Percentiles rank a stretch among this genome's conserved stretches.
Evolutionary conservation across 768 basidiomycete species (phyloP).

Genomic region (Serendipita sp.): DNA sequence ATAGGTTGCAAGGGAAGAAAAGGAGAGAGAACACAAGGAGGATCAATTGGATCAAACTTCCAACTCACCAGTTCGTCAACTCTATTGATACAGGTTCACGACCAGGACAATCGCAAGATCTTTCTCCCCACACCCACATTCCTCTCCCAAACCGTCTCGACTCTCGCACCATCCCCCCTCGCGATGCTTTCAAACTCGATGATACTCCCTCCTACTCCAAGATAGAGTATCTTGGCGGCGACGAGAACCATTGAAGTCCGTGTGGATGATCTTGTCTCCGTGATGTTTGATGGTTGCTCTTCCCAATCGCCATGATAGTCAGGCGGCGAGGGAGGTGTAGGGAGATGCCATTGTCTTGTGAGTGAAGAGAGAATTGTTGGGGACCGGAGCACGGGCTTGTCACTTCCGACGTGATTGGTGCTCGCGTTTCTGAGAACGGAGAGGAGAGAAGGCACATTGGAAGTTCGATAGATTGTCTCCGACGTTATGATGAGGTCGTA

Average conservation of each 20-base stretch:
- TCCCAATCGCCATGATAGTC: conserved; percentile 1
- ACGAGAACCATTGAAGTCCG: conserved; percentile 41
- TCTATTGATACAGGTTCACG: not conserved
- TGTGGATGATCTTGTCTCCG: not conserved
- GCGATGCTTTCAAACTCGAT: conserved; percentile 52
- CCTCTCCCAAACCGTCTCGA: conserved; percentile 48
- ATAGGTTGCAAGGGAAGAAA: not conserved
- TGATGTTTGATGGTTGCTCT: conserved; percentile 3
- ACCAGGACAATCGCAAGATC: conserved; percentile 50
- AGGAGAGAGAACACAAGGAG: too few species aligned
- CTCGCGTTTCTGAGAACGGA: conserved; percentile 17
- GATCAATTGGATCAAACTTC: too few species aligned
- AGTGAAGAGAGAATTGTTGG: not conserved
- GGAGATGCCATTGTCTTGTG: conserved; percentile 16
- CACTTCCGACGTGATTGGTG: not conserved
- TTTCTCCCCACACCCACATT: conserved; percentile 54
- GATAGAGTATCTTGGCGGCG: conserved; percentile 84
- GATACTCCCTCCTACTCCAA: conserved; percentile 86
- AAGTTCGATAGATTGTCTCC: conserved; percentile 77
- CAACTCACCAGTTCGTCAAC: too few species aligned
- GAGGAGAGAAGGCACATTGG: conserved; percentile 46
- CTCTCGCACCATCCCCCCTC: conserved; percentile 18
- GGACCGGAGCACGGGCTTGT: not conserved
- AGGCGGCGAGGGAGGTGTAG: conserved; percentile 21
- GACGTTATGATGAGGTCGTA: conserved; percentile 74